A percentile compares a stretch with the other conserved stretches of the same genome.
These are phyloP conservation scores for Lichtheimia hyalospora DNA, from an alignment of 371 early-diverging fungal genomes.

Conservation along the genomic window DNA sequence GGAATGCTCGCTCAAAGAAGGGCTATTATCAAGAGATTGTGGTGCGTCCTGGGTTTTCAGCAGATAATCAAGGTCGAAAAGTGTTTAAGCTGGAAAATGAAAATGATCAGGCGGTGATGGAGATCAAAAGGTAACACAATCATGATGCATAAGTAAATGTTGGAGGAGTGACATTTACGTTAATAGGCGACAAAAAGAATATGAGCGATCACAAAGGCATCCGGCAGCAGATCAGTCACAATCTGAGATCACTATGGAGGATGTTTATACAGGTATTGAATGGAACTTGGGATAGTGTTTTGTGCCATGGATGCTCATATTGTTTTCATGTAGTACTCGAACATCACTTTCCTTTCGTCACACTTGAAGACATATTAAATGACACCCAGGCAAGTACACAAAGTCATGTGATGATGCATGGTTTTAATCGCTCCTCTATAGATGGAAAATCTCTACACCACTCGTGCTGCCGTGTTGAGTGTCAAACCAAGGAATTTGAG, in stretches of 20 bases:
- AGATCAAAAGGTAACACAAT: slow-evolving; percentile 8
- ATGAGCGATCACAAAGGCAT: background rate
- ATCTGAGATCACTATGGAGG: background rate
- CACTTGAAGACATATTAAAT: slow-evolving; percentile 1
- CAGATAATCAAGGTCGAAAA: background rate
- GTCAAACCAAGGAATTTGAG: slow-evolving; percentile 13
- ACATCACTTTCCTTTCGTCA: background rate
- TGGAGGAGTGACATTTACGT: background rate
- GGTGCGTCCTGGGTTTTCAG: background rate
- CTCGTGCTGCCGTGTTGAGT: slow-evolving; percentile 12
- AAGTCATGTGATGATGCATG: background rate
- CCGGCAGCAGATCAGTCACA: background rate
- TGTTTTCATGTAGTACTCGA: background rate
- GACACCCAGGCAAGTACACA: background rate
- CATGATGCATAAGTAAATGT: background rate
- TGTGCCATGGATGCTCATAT: background rate
- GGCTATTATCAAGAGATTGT: slow-evolving; percentile 8
- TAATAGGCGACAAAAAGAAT: background rate
- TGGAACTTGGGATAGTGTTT: background rate
- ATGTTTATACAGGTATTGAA: background rate
- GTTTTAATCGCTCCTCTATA: background rate
- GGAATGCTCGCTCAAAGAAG: slow-evolving; percentile 5
- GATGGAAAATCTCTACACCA: slow-evolving; percentile 7
- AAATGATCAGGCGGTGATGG: background rate
- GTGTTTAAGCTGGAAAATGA: slow-evolving; percentile 8